These are phyloP conservation scores for Cryptococcus deneoformans DNA, from an alignment of 1,284 basidiomycete species.

Conservation along the genomic window DNA sequence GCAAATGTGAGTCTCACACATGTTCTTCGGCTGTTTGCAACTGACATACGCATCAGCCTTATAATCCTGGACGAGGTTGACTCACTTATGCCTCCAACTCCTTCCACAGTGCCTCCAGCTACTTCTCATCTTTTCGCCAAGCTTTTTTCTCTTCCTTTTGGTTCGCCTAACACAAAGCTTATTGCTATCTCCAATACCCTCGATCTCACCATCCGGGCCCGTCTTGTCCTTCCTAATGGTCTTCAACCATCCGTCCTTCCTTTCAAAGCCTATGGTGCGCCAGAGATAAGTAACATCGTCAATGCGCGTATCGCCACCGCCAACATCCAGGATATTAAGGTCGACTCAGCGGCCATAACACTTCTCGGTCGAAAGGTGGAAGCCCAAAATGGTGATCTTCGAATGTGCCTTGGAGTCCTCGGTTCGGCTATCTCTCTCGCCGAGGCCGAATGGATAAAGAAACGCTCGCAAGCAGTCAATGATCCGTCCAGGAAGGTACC, in stretches of 20 bases:
- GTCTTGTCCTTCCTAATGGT: conserved; percentile 38
- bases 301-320: conserved; percentile 32
- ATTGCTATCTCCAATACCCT: conserved; percentile 51
- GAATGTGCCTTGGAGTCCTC: conserved; percentile 49
- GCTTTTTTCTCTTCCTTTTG: conserved; percentile 43
- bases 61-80: conserved; percentile 51
- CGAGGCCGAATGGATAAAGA: conserved; percentile 48
- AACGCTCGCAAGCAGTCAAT: conserved; percentile 15
- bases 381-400: conserved; percentile 50
- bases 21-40: neutral
- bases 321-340: conserved; percentile 24
- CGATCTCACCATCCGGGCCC: conserved; percentile 47
- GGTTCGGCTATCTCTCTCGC: conserved; percentile 41
- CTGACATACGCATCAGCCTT: conserved; percentile 24
- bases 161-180: conserved; percentile 37
- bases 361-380: conserved; percentile 48
- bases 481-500: conserved; percentile 12
- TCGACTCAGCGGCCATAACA: conserved; percentile 45
- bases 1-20: conserved; percentile 21
- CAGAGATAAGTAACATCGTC: conserved; percentile 47
- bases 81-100: conserved; percentile 44
- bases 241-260: conserved; percentile 40
- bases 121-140: conserved; percentile 44
- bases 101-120: conserved; percentile 29
- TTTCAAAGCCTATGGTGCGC: conserved; percentile 45